These are phyloP conservation scores for Penicillium rolfsii DNA, from an alignment of 2,329 filamentous ascomycete species.

Conservation along the genomic window DNA sequence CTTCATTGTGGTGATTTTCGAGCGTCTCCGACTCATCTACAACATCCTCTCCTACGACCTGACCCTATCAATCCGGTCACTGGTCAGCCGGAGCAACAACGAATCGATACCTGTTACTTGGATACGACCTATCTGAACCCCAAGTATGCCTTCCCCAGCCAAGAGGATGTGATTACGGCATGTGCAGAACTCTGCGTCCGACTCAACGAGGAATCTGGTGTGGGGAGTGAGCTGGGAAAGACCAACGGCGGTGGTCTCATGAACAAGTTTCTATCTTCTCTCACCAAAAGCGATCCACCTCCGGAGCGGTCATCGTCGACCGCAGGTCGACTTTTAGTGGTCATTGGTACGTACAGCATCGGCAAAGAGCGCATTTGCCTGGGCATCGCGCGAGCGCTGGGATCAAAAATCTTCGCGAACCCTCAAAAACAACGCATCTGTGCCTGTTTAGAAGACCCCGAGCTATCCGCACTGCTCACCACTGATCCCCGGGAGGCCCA, in stretches of 20 bases:
- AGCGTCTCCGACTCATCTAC: constrained; percentile 81
- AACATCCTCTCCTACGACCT: constrained; percentile 79
- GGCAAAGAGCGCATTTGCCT: constrained; percentile 96
- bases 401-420: constrained; percentile 87
- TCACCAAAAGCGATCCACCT: constrained; percentile 38
- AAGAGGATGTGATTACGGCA: constrained; percentile 82
- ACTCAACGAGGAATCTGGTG: constrained; percentile 67
- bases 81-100: constrained; percentile 76
- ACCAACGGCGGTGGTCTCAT: constrained; percentile 61
- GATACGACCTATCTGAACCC: constrained; percentile 97
- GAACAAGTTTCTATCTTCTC: constrained; percentile 62
- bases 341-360: constrained; percentile 97
- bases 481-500: constrained; percentile 80
- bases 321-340: constrained; percentile 75
- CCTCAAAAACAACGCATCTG: constrained; percentile 82
- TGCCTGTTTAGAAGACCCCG: constrained; percentile 79
- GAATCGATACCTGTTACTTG: constrained; percentile 92
- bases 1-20: constrained; percentile 96
- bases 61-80: constrained; percentile 70
- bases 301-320: constrained; percentile 36
- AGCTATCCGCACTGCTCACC: constrained; percentile 77
- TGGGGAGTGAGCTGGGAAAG: constrained; percentile 60
- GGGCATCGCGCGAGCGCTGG: constrained; percentile 82
- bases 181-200: constrained; percentile 87
- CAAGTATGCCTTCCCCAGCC: constrained; percentile 89